These are phyloP conservation scores for Candida argentea DNA, from an alignment of 805 yeast genomes.

Conservation along the genomic window DNA sequence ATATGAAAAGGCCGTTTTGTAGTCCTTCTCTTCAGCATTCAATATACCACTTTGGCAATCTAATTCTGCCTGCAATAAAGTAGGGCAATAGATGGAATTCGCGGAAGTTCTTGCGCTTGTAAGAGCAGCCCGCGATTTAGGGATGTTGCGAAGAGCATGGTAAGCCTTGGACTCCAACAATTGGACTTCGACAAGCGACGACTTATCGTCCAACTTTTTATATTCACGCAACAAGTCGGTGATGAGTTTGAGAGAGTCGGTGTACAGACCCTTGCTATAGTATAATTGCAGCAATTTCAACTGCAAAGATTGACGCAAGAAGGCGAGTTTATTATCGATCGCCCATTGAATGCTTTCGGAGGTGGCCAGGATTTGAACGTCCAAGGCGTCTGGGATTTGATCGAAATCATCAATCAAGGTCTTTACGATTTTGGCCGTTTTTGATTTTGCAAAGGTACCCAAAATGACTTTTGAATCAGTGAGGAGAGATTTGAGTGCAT, in stretches of 20 bases:
- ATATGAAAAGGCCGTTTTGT: slow-evolving; percentile 90
- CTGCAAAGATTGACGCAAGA: slow-evolving; percentile 80
- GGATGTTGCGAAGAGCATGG: slow-evolving; percentile 82
- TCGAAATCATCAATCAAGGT: slow-evolving; percentile 73
- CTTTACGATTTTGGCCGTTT: slow-evolving; percentile 85
- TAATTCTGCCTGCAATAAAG: slow-evolving; percentile 86
- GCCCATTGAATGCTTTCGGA: slow-evolving; percentile 86
- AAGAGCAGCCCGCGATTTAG: slow-evolving; percentile 85
- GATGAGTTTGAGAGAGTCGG: slow-evolving; percentile 64
- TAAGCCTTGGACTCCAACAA: slow-evolving; percentile 81
- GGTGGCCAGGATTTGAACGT: slow-evolving; percentile 63
- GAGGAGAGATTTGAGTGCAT: slow-evolving; percentile 51
- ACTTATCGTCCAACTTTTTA: slow-evolving; percentile 90
- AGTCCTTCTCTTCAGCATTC: slow-evolving; percentile 95
- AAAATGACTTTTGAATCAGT: slow-evolving; percentile 60
- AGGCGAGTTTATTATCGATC: slow-evolving; percentile 67
- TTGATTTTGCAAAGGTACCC: slow-evolving; percentile 80
- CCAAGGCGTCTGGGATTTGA: slow-evolving; percentile 47
- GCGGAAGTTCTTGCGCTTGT: slow-evolving; percentile 96
- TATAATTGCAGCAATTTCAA: slow-evolving; percentile 72
- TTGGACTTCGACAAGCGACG: slow-evolving; percentile 92
- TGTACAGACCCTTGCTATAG: slow-evolving; percentile 53
- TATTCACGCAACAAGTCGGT: slow-evolving; percentile 69
- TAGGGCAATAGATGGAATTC: slow-evolving; percentile 92
- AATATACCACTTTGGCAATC: slow-evolving; percentile 93